Evolutionary conservation across 495 filamentous ascomycete species (phyloP), one percentile per base, ranked within the genome.

Genomic region (Acidiella bohemica): DNA sequence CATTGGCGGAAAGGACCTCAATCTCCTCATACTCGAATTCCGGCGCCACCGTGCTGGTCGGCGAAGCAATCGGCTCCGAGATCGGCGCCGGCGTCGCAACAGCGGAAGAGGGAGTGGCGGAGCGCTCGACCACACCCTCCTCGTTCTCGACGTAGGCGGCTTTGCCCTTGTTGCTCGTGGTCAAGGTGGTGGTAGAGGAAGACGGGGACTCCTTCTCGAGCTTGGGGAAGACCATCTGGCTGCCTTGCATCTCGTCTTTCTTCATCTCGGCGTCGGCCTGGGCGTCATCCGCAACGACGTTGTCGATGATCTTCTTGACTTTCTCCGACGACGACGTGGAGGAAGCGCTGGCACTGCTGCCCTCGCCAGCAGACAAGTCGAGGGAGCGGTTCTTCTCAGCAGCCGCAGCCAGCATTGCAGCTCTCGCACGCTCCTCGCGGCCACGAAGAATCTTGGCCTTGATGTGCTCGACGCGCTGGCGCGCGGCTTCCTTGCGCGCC

Each of bases 211-310:
- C 90, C 61, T 94, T 93, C 45, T 90, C 84, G 14, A 97, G 73
- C 61, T 80, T 88, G 44, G 92, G 92, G 74, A 97, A 96, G 53
- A 96, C 85, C 84, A 96, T 94, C 41, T 78, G 71, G 58, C 78
- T 80, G 36, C 69, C 59, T 21, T 56, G 50, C 54, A 51, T 32
- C 21, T 42, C 21, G n/a, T 29, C 31, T 18, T 31, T 33, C 31
- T 42, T 45, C 35, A 39, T 34, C 42, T 58, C 47, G 5, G 40
- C 22, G 28, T 44, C 30, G 12, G 12, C 19, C 20, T 36, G 19
- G 29, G 37, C 24, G 30, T 50, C 49, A 16, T 40, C 28, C 16
- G 19, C 41, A 18, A 24, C 6, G 13, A 43, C 39, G 28, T 39
- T 27, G 26, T 46, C 41, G 31, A 45, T 39, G 25, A 38, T 47